Conservation (phyloP, 805 yeast genomes). For the Metschnikowia sp. region DNA sequence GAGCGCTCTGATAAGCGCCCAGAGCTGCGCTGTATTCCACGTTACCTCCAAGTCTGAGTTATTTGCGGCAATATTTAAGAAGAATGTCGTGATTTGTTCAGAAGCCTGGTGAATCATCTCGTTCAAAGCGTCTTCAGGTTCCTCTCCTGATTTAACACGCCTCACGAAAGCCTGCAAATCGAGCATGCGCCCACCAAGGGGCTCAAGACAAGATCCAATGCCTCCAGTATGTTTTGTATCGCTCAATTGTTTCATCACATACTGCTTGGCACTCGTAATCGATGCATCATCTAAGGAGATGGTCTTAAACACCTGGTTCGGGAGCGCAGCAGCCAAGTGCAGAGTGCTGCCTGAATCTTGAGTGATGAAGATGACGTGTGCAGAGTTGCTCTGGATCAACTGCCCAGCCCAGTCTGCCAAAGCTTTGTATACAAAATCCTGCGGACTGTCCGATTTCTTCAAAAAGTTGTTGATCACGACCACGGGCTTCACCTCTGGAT, state of each 20-base stretch:
- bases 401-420: conserved; percentile 88
- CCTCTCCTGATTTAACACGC: conserved; percentile 84
- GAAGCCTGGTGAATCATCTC: conserved; percentile 84
- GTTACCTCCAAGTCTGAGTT: conserved; percentile 35
- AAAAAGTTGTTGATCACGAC: conserved; percentile 75
- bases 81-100: conserved; percentile 83
- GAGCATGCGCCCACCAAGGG: conserved; percentile 92
- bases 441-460: conserved; percentile 45
- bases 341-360: conserved; percentile 79
- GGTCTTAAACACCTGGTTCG: conserved; percentile 81
- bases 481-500: conserved; percentile 83
- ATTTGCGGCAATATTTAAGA: conserved; percentile 33
- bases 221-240: conserved; percentile 22
- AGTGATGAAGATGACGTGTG: conserved; percentile 86
- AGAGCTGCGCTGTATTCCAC: conserved; percentile 78
- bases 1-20: conserved; percentile 72
- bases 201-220: conserved; percentile 58
- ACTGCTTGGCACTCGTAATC: conserved; percentile 61
- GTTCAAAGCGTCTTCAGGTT: conserved; percentile 67
- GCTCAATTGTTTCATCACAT: conserved; percentile 57
- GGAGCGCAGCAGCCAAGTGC: conserved; percentile 66
- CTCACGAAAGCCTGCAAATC: conserved; percentile 89
- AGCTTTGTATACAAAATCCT: conserved; percentile 66
- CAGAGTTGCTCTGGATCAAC: conserved; percentile 71
- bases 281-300: conserved; percentile 81